Percentiles rank a stretch among this genome's conserved stretches.
phyloP scores from a whole-genome alignment of 768 basidiomycete genomes.

The Tephrocybe sp. region DNA sequence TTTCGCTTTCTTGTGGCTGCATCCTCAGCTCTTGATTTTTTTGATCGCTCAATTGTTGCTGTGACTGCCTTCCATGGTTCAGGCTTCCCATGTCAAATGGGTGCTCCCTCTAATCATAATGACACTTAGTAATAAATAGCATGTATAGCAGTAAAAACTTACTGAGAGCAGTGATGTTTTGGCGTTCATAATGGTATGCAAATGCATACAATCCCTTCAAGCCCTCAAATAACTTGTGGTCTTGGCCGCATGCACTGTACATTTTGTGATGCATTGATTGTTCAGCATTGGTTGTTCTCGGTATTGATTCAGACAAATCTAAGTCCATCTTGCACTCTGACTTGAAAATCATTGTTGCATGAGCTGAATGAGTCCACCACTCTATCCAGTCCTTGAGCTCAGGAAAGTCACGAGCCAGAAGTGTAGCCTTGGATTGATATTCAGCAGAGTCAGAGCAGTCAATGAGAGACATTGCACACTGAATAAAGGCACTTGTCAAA shows the following conservation, averaged over 20 bases:
- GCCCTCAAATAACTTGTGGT: conserved; percentile 21
- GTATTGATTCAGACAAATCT: conserved; percentile 22
- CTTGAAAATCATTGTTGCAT: conserved; percentile 23
- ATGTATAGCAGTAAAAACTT: too few species aligned
- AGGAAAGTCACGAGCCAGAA: conserved; percentile 23
- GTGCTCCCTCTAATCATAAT: background rate
- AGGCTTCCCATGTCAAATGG: background rate
- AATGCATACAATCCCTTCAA: conserved; percentile 1
- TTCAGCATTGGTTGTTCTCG: conserved; percentile 31
- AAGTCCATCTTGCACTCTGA: conserved; percentile 12
- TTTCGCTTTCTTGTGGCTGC: background rate
- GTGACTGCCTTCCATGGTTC: background rate
- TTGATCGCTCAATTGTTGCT: background rate
- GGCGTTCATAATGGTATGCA: background rate
- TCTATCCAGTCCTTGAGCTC: conserved; percentile 22
- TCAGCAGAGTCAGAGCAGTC: background rate
- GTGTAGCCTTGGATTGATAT: conserved; percentile 7
- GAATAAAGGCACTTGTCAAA: conserved; percentile 9
- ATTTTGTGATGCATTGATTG: conserved; percentile 33
- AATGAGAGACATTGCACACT: conserved; percentile 14
- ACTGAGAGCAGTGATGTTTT: background rate
- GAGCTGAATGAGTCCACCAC: conserved; percentile 25
- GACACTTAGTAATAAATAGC: too few species aligned
- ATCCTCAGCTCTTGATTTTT: background rate
- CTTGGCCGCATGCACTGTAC: conserved; percentile 22